Conservation (phyloP, 2,329 filamentous ascomycete genomes). For the Xylariomycetidae sp. region DNA sequence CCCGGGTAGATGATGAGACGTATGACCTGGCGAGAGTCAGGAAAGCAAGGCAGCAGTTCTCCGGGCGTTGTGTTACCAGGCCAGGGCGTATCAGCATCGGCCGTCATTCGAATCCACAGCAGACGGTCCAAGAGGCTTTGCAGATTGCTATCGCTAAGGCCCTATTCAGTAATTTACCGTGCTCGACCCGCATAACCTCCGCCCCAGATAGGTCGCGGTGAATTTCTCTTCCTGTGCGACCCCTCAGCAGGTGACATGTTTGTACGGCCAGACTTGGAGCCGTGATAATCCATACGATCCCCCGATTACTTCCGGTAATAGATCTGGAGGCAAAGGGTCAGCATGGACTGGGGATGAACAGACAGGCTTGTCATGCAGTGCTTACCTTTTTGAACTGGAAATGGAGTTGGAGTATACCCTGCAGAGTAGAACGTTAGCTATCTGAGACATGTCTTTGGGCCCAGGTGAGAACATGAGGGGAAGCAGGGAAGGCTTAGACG, state of each 20-base stretch:
- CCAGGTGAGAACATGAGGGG: conserved; percentile 6
- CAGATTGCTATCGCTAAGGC: conserved; percentile 3
- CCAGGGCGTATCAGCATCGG: conserved; percentile 10
- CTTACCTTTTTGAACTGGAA: conserved; percentile 97
- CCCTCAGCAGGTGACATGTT: conserved; percentile 1
- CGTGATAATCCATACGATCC: background rate
- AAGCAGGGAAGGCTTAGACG: no score
- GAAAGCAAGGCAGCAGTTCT: conserved; percentile 14
- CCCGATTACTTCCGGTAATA: conserved; percentile 32
- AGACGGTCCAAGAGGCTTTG: conserved; percentile 1
- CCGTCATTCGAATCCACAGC: conserved; percentile 3
- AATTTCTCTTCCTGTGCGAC: no score
- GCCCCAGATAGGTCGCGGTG: no score
- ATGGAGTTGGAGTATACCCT: conserved; percentile 93
- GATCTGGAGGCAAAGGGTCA: conserved; percentile 26
- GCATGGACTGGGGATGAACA: conserved; percentile 3
- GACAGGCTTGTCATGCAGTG: conserved; percentile 5
- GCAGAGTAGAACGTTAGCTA: conserved; percentile 23
- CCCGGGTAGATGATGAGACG: conserved; percentile 3
- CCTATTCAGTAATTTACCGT: conserved; percentile 4
- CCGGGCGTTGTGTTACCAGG: conserved; percentile 17
- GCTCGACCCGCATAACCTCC: no score
- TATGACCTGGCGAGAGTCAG: conserved; percentile 5
- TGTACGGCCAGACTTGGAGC: conserved; percentile 3
- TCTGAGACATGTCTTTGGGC: no score